phyloP scores from a whole-genome alignment of 208 protist species.

The Leishmania guyanensis region DNA sequence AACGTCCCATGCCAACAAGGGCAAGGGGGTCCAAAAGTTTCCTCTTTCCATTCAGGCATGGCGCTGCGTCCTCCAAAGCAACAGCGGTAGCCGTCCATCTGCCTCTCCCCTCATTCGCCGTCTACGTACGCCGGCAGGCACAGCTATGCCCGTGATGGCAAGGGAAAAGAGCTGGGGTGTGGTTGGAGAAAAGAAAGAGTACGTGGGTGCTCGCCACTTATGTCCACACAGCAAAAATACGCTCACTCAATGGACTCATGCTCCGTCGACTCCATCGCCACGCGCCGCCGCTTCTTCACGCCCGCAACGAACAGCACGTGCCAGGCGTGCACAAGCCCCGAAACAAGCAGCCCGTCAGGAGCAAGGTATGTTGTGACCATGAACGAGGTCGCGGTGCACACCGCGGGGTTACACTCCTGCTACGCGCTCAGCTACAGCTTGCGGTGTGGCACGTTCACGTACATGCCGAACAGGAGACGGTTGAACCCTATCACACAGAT shows the following conservation, averaged over 20 bases:
- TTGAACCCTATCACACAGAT: slow-evolving; percentile 61
- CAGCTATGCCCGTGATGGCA: not conserved
- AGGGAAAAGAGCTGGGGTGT: not conserved
- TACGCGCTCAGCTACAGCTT: slow-evolving; percentile 26
- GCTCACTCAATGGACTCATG: slow-evolving; percentile 1
- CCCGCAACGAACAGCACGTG: slow-evolving; percentile 47
- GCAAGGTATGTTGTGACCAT: slow-evolving; percentile 47
- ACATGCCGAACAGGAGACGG: slow-evolving; percentile 56
- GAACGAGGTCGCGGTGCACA: slow-evolving; percentile 49
- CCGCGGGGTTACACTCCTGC: slow-evolving; percentile 35
- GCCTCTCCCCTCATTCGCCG: not conserved
- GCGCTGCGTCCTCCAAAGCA: not conserved
- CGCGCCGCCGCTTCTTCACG: slow-evolving; percentile 1
- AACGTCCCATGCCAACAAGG: slow-evolving; percentile 6
- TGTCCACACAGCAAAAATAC: not conserved
- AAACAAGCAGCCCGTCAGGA: slow-evolving; percentile 37
- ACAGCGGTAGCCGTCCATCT: not conserved
- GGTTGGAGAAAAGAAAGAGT: slow-evolving; percentile 10
- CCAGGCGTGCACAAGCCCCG: slow-evolving; percentile 42
- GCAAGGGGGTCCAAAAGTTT: slow-evolving; percentile 40
- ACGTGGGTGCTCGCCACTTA: not conserved
- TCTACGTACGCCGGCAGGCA: not conserved
- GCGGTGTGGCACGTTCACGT: slow-evolving; percentile 46
- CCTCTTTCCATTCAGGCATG: slow-evolving; percentile 14
- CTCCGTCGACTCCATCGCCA: not conserved